Evolutionary conservation across 441 rosid genomes (phyloP).

Genomic region (Mallotus repandus): DNA sequence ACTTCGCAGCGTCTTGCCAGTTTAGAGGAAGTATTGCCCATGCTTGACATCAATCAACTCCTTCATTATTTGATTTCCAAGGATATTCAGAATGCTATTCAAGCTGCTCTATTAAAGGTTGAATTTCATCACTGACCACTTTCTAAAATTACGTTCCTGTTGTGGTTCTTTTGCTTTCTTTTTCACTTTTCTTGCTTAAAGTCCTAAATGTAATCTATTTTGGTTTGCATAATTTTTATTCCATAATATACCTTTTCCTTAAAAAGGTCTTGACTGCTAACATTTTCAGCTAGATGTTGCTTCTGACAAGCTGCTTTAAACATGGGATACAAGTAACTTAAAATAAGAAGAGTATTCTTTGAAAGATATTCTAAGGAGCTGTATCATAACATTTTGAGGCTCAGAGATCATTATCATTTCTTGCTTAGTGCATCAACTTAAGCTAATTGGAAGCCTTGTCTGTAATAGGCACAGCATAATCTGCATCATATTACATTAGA

Average conservation of each 20-base stretch:
- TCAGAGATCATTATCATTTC: not conserved
- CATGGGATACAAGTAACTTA: not conserved
- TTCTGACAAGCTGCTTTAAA: not conserved
- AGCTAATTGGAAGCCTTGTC: not conserved
- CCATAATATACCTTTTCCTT: not conserved
- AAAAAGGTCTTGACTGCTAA: not conserved
- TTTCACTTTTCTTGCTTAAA: constrained; percentile 1
- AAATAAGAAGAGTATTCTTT: not conserved
- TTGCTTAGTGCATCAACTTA: not conserved
- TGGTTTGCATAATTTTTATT: not conserved
- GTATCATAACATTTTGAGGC: not conserved
- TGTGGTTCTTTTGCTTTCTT: not conserved
- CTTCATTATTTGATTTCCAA: constrained; percentile 43
- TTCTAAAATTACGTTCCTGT: not conserved
- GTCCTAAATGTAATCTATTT: not conserved
- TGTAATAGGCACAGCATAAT: not conserved
- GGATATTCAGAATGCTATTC: constrained; percentile 61
- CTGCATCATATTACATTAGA: not conserved
- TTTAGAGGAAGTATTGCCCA: constrained; percentile 69
- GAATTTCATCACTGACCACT: constrained; percentile 2
- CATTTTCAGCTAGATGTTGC: constrained; percentile 4
- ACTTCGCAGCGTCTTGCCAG: constrained; percentile 75
- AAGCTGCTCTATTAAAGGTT: constrained; percentile 57
- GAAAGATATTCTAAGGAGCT: not conserved
- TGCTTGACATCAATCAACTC: constrained; percentile 44